These are phyloP conservation scores for Escovopsis weberi DNA, from an alignment of 2,329 filamentous ascomycete genomes.

Conservation along the genomic window DNA sequence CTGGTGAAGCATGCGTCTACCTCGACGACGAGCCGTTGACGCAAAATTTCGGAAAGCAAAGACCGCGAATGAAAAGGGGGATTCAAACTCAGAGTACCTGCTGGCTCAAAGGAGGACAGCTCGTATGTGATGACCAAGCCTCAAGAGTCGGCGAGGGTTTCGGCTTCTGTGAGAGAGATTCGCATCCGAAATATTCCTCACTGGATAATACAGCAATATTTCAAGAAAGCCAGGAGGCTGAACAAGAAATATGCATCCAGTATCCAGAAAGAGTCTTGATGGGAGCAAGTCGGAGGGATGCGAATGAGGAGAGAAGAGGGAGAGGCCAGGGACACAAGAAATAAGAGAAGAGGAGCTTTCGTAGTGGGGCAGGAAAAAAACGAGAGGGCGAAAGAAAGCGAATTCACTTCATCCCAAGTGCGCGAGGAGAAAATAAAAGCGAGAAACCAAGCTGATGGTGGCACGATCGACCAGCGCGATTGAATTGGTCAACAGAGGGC, in stretches of 20 bases:
- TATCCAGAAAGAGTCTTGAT: too few species aligned
- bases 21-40: too few species aligned
- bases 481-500: background rate
- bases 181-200: background rate
- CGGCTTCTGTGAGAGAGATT: background rate
- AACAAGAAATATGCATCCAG: too few species aligned
- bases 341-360: background rate
- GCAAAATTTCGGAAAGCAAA: background rate
- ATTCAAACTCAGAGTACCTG: background rate
- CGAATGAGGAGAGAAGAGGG: background rate
- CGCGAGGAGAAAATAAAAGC: background rate
- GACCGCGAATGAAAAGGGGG: background rate
- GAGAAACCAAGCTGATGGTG: conserved; percentile 1
- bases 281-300: too few species aligned
- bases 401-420: background rate
- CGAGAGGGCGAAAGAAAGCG: background rate
- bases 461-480: background rate
- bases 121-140: background rate
- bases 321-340: background rate
- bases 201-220: background rate
- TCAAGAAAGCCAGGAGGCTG: background rate
- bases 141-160: background rate
- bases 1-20: too few species aligned
- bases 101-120: too few species aligned
- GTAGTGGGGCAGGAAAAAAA: background rate